A percentile compares a stretch with the other conserved stretches of the same genome.
Evolutionary conservation across 495 filamentous ascomycete genomes (phyloP).

Genomic region (Annulohypoxylon nitens): DNA sequence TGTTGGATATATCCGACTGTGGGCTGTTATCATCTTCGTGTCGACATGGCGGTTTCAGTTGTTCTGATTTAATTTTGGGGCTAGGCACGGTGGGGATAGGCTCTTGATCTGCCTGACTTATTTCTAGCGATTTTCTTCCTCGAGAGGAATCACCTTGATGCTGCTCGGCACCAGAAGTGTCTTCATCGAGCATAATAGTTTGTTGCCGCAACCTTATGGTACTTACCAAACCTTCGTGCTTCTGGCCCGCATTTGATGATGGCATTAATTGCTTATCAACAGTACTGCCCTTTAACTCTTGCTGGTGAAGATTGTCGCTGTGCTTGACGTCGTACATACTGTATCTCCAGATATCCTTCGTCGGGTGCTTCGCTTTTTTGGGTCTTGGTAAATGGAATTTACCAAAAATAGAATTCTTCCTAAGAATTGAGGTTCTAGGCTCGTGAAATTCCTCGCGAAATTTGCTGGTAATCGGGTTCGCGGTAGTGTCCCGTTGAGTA

Average conservation of each 20-base stretch:
- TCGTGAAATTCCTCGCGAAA: constrained; percentile 52
- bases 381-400: constrained; percentile 53
- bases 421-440: constrained; percentile 24
- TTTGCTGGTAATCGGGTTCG: constrained; percentile 47
- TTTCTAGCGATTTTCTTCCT: neutral
- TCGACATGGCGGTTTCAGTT: constrained; percentile 30
- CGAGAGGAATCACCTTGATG: neutral
- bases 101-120: constrained; percentile 1
- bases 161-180: neutral
- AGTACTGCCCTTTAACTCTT: neutral
- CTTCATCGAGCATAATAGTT: neutral
- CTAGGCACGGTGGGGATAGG: neutral
- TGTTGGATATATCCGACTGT: constrained; percentile 44
- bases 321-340: constrained; percentile 2
- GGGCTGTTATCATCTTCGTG: constrained; percentile 23
- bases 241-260: constrained; percentile 3
- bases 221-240: neutral
- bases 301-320: neutral
- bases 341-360: constrained; percentile 34
- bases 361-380: constrained; percentile 44
- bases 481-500: constrained; percentile 44
- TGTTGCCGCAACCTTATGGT: neutral
- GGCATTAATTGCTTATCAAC: neutral
- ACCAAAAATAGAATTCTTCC: constrained; percentile 52
- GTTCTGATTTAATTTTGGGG: constrained; percentile 15